Percentiles rank a stretch among this genome's conserved stretches.
Conservation (phyloP, 805 yeast genomes). For the Candida qinlingensis region DNA sequence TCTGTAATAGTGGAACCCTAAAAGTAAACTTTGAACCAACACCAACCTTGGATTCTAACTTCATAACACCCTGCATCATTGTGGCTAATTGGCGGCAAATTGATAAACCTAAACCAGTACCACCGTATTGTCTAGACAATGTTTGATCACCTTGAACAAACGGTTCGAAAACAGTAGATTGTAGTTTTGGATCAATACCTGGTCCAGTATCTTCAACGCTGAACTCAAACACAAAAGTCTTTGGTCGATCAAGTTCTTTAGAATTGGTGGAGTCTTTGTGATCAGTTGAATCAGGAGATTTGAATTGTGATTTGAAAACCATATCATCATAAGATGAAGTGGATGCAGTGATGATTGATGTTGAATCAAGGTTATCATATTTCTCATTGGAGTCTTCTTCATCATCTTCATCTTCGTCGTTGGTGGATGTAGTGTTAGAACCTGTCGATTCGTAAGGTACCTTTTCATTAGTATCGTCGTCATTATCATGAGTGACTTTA, state of each 20-base stretch:
- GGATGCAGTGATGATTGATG: slow-evolving; percentile 19
- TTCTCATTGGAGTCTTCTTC: neutral
- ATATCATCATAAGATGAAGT: slow-evolving; percentile 38
- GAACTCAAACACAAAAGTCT: slow-evolving; percentile 45
- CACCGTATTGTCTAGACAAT: slow-evolving; percentile 84
- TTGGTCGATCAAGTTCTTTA: slow-evolving; percentile 21
- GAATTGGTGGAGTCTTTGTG: slow-evolving; percentile 11
- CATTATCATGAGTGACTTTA: neutral
- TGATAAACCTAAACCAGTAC: slow-evolving; percentile 88
- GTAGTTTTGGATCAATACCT: slow-evolving; percentile 81
- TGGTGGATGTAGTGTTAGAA: slow-evolving; percentile 13
- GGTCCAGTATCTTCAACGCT: slow-evolving; percentile 90
- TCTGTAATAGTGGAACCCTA: slow-evolving; percentile 68
- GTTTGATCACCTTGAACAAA: slow-evolving; percentile 97
- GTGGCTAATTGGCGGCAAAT: slow-evolving; percentile 88
- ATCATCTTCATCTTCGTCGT: slow-evolving; percentile 7
- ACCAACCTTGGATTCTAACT: slow-evolving; percentile 68
- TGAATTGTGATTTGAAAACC: slow-evolving; percentile 38
- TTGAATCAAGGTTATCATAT: slow-evolving; percentile 15
- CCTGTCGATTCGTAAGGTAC: neutral
- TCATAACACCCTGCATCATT: slow-evolving; percentile 86
- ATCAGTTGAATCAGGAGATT: slow-evolving; percentile 14
- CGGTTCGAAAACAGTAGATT: slow-evolving; percentile 86
- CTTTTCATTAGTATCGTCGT: neutral
- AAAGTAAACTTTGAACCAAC: slow-evolving; percentile 82